Evolutionary conservation across 108 stramenopile species (phyloP), one percentile per base, ranked within the genome.

Genomic region (Hondaea fermentalgiana): DNA sequence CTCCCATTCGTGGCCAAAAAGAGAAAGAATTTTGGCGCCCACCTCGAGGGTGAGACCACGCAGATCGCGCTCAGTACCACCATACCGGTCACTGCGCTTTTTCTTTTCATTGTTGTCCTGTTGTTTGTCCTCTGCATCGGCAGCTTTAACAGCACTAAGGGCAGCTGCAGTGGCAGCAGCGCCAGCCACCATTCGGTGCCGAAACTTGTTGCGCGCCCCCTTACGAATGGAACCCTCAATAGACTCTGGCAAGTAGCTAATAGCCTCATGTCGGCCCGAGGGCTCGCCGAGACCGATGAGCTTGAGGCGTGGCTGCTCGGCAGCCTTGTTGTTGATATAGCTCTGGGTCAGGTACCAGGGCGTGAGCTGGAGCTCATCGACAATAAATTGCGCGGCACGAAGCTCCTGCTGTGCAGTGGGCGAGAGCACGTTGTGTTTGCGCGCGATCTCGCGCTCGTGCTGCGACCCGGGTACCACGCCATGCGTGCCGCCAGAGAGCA

Each of bases 341-440:
- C 76, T 83, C 51, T 53, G 45, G 16, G 76, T 83, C 10, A 83
- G 51, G 51, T 83, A 83, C 76, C 76, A 83, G 17, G 76, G 76
- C 19, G 76, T 83, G 25, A 83, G 76, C 76, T 83, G 76, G 25
- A 83, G 76, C 76, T 83, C 76, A 2, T 83, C 76, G n/a, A 83
- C 76, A 35, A 83, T 83, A 35, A 83, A 83, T 23, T 83, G 76
- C 17, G 76, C 76, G 51, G 51, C 76, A 12, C 51, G 45, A 6
- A 83, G 76, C 25, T 83, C 76, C 25, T 69, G 64, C 64, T 69
- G 64, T 6, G 64, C 64, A 8, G 64, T 69, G 21, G 64, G 64
- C 42, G 64, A 69, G 25, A 69, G 64, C 25, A 69, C 64, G 42
- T 69, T 69, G 42, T 69, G 64, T 3, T 69, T 69, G 42, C 64